Base-by-base conservation (phyloP, 768 basidiomycete genomes). In the Holtermanniella nyarrowii region DNA sequence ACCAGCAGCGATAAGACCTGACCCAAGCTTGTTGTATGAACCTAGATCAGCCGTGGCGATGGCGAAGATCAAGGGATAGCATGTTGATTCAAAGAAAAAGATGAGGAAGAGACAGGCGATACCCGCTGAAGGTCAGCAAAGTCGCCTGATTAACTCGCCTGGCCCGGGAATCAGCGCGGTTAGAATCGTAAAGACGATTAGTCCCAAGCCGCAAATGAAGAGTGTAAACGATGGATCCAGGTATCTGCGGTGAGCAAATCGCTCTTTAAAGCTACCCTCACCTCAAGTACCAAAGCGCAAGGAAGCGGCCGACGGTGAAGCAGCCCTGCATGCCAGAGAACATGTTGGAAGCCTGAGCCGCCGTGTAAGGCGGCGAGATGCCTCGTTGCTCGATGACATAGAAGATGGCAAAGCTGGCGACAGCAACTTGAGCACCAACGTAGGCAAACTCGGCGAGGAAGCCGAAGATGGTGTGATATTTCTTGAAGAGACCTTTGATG, bases 341-440 rank as follows among this genome's bases (percentile, higher is more conserved):
- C 54, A 56, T 51, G 58, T 62, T 59, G n/a, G 63, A 56, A 1
- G 65, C 68, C 2, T 43, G 41, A 2, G 55, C 45, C 0, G 23
- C 14, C n/a, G 52, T 51, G 54, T 50, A 55, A 5, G 50, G 11
- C 3, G 53, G 53, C 4, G n/a, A 24, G 48, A 62, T 55, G 5
- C 54, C 57, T n/a, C 53, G 54, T 41, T 59, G 51, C 26, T 64
- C 56, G 21, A 46, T 51, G 40, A 62, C 44, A n/a, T n/a, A n/a
- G 52, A 61, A 63, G 48, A 66, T 48, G 39, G 62, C 53, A 42
- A 63, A 60, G 7, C 56, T 47, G 4, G 72, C 73, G 42, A 68
- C 59, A 14, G 69, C 59, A 18, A 72, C 71, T 44, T 68, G 68
- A 22, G 68, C 61, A 14, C 70, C 68, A 44, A 68, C 70, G 58